Evolutionary conservation across 805 yeast genomes (phyloP).

Genomic region (Helenozyma baotianmanensis): DNA sequence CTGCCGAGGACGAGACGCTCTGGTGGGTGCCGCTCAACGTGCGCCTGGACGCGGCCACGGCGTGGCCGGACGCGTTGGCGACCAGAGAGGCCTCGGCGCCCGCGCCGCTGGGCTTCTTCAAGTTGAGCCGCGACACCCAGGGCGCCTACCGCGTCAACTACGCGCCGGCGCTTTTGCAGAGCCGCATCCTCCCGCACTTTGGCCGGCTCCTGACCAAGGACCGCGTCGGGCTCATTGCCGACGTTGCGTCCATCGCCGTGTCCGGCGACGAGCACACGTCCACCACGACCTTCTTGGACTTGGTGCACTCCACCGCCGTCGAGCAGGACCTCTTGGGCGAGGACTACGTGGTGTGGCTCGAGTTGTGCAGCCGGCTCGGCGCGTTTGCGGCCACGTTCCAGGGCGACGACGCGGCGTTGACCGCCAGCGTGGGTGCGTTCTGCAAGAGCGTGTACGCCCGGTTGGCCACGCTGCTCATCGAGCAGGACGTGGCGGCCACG

Average conservation of each 20-base stretch:
- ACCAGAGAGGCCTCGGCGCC: slow-evolving; percentile 7
- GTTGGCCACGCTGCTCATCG: slow-evolving; percentile 24
- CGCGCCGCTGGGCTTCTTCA: slow-evolving; percentile 26
- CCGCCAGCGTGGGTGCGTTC: slow-evolving; percentile 22
- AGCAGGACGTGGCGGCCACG: slow-evolving; percentile 10
- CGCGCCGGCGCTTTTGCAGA: slow-evolving; percentile 36
- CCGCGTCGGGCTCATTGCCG: slow-evolving; percentile 53
- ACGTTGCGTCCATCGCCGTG: slow-evolving; percentile 44
- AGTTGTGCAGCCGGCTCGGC: slow-evolving; percentile 40
- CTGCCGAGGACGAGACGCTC: slow-evolving; percentile 50
- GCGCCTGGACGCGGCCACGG: background rate
- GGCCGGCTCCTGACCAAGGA: slow-evolving; percentile 41
- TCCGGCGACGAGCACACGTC: slow-evolving; percentile 35
- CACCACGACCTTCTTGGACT: slow-evolving; percentile 42
- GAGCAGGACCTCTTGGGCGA: slow-evolving; percentile 23
- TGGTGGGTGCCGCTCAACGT: slow-evolving; percentile 59
- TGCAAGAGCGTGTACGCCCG: slow-evolving; percentile 25
- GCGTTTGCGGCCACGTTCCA: slow-evolving; percentile 34
- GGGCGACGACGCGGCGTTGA: slow-evolving; percentile 18
- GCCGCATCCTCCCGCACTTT: slow-evolving; percentile 37
- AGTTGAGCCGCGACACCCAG: slow-evolving; percentile 45
- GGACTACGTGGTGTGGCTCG: slow-evolving; percentile 52
- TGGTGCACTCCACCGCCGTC: slow-evolving; percentile 30
- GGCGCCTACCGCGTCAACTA: slow-evolving; percentile 56
- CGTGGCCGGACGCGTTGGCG: slow-evolving; percentile 19